These are phyloP conservation scores for Berberis thunbergii DNA, from an alignment of 164 flowering plant genomes.

Conservation along the genomic window DNA sequence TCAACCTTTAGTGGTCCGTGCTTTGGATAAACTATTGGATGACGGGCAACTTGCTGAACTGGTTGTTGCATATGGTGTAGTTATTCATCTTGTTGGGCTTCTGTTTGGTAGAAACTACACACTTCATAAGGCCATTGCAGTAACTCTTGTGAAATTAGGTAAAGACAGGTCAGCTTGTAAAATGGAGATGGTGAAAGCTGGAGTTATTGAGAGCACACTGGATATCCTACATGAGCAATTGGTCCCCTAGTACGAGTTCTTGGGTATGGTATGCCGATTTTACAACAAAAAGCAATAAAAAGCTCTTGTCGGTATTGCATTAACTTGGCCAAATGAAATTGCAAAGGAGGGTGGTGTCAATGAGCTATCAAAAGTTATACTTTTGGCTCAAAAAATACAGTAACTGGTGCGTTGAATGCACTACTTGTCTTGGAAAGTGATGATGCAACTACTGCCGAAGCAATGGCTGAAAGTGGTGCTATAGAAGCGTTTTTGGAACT, in stretches of 20 bases:
- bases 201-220: slow-evolving; percentile 65
- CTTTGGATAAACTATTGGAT: slow-evolving; percentile 80
- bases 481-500: slow-evolving; percentile 28
- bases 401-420: no score
- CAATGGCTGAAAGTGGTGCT: slow-evolving; percentile 10
- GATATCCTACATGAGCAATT: slow-evolving; percentile 90
- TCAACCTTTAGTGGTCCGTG: slow-evolving; percentile 84
- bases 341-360: no score
- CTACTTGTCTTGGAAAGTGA: no score
- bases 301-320: slow-evolving; percentile 56
- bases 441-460: no score
- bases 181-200: no score
- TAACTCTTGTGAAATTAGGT: slow-evolving; percentile 62
- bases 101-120: slow-evolving; percentile 68
- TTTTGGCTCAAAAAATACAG: no score
- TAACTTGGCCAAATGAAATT: no score
- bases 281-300: slow-evolving; percentile 90
- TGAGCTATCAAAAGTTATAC: no score
- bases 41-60: slow-evolving; percentile 96
- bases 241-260: slow-evolving; percentile 80
- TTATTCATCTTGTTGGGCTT: slow-evolving; percentile 91
- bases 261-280: slow-evolving; percentile 67
- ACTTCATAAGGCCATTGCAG: slow-evolving; percentile 79
- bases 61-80: slow-evolving; percentile 96
- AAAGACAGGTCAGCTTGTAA: no score